Conservation (phyloP, 495 filamentous ascomycete species). For the Tuber calosporum region DNA sequence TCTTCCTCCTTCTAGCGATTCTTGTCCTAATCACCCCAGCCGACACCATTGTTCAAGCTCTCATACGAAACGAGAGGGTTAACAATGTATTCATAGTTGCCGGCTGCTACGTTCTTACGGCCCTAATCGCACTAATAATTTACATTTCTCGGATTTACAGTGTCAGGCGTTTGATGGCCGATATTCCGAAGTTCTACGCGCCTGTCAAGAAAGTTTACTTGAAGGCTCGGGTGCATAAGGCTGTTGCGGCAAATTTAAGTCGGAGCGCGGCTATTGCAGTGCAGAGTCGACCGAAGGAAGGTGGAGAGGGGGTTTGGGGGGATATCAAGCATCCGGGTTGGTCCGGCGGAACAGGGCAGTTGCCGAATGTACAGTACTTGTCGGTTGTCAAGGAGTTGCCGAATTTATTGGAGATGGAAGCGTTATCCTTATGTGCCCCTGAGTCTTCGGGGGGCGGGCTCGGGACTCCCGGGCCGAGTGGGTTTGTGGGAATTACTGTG, state of each 20-base stretch:
- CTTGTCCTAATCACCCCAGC: slow-evolving; percentile 74
- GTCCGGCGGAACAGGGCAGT: slow-evolving; percentile 58
- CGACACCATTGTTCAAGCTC: slow-evolving; percentile 75
- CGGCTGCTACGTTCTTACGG: slow-evolving; percentile 68
- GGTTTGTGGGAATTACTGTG: slow-evolving; percentile 22
- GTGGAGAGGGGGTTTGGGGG: slow-evolving; percentile 8
- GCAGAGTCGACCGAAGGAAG: slow-evolving; percentile 56
- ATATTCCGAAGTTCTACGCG: slow-evolving; percentile 77
- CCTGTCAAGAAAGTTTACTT: slow-evolving; percentile 75
- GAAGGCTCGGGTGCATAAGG: slow-evolving; percentile 60
- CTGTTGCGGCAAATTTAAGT: slow-evolving; percentile 63
- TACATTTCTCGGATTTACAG: slow-evolving; percentile 86
- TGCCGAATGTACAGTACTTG: slow-evolving; percentile 71
- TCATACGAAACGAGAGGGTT: slow-evolving; percentile 50
- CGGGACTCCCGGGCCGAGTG: not conserved
- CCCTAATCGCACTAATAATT: slow-evolving; percentile 62
- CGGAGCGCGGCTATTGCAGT: slow-evolving; percentile 76
- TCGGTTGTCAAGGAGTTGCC: slow-evolving; percentile 80
- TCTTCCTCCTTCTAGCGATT: slow-evolving; percentile 64
- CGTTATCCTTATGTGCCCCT: slow-evolving; percentile 70
- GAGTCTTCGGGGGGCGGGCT: slow-evolving; percentile 50
- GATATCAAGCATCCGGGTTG: slow-evolving; percentile 79
- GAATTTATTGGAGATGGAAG: slow-evolving; percentile 87
- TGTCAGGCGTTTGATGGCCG: slow-evolving; percentile 65
- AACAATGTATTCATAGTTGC: slow-evolving; percentile 81